Percentiles rank a stretch among this genome's conserved stretches.
These are phyloP conservation scores for Phytopythium boreale DNA, from an alignment of 352 stramenopile species.

Conservation along the genomic window DNA sequence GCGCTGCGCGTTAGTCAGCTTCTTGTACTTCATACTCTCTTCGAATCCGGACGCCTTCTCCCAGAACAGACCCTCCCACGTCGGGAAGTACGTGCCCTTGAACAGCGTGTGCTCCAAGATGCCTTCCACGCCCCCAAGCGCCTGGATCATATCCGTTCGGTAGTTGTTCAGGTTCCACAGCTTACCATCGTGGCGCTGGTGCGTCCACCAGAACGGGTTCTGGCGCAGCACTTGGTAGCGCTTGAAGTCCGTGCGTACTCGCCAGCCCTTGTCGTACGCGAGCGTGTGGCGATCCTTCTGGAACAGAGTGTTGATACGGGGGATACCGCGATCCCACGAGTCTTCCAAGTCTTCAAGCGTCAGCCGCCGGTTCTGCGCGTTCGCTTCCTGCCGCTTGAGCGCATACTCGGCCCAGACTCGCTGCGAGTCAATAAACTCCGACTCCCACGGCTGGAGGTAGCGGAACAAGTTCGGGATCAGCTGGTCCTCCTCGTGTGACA, in stretches of 20 bases:
- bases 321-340: slow-evolving; percentile 99
- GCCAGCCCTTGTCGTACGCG: slow-evolving; percentile 99
- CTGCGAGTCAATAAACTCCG: slow-evolving; percentile 99
- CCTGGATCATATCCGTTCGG: slow-evolving; percentile 99
- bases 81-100: slow-evolving; percentile 99
- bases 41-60: slow-evolving; percentile 97
- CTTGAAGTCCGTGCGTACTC: slow-evolving; percentile 98
- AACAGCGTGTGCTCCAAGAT: slow-evolving; percentile 99
- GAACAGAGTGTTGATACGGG: slow-evolving; percentile 96
- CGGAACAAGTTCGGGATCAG: slow-evolving; percentile 99
- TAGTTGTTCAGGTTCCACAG: slow-evolving; percentile 99
- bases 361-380: slow-evolving; percentile 97
- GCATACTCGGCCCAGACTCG: slow-evolving; percentile 99
- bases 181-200: slow-evolving; percentile 98
- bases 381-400: slow-evolving; percentile 98
- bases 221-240: slow-evolving; percentile 97
- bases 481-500: slow-evolving; percentile 98
- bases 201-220: slow-evolving; percentile 99
- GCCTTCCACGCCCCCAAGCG: slow-evolving; percentile 98
- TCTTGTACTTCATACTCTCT: slow-evolving; percentile 99
- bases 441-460: slow-evolving; percentile 98
- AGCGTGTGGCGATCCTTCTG: slow-evolving; percentile 99
- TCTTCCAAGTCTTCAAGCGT: slow-evolving; percentile 99
- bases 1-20: slow-evolving; percentile 99
- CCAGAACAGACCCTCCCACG: slow-evolving; percentile 99